phyloP scores from a whole-genome alignment of 768 basidiomycete species.

The Tricholoma matsutake region DNA sequence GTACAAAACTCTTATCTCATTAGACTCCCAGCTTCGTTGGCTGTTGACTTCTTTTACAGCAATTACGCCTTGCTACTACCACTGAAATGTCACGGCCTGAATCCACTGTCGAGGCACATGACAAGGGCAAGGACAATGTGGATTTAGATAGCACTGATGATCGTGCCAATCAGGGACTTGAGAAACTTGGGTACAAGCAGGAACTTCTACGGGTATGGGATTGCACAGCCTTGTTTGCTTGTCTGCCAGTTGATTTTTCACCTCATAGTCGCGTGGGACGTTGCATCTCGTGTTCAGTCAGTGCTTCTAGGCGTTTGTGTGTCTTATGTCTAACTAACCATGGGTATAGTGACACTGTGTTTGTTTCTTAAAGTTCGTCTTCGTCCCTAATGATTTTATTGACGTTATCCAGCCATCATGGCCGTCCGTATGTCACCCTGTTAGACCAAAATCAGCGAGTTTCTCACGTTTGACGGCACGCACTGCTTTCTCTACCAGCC shows the following conservation, averaged over 20 bases:
- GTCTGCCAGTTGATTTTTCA: not conserved
- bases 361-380: slow-evolving; percentile 27
- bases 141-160: not conserved
- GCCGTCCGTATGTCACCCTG: slow-evolving; percentile 50
- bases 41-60: too few relatives aligned
- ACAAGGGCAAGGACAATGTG: not conserved
- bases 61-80: too few relatives aligned
- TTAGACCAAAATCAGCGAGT: not conserved
- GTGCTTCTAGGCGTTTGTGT: slow-evolving; percentile 9
- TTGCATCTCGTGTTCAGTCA: slow-evolving; percentile 54
- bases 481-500: slow-evolving; percentile 29
- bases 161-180: slow-evolving; percentile 31
- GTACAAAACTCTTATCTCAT: too few relatives aligned
- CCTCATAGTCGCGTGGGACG: slow-evolving; percentile 43
- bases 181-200: slow-evolving; percentile 54
- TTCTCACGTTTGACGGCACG: not conserved
- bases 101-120: not conserved
- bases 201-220: slow-evolving; percentile 48
- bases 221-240: not conserved
- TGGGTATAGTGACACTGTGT: slow-evolving; percentile 28
- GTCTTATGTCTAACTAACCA: not conserved
- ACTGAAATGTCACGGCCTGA: not conserved
- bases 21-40: too few relatives aligned
- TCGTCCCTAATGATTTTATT: slow-evolving; percentile 5
- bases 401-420: slow-evolving; percentile 46